These are phyloP conservation scores for Phytophthora hybrid DNA, from an alignment of 352 stramenopile species.

Conservation along the genomic window DNA sequence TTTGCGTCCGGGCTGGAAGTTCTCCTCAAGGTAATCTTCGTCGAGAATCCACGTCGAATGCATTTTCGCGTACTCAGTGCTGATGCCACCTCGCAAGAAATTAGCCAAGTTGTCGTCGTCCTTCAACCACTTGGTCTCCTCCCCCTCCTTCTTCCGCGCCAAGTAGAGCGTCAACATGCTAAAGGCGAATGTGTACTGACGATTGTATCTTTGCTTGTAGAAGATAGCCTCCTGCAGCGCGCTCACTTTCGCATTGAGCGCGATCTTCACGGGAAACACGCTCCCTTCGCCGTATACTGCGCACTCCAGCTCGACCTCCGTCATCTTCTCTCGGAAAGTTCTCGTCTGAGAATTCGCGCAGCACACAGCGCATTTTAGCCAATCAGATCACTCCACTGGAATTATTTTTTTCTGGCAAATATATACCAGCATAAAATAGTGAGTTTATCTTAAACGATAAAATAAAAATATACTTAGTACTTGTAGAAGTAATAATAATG, in stretches of 20 bases:
- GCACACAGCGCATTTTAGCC: no score
- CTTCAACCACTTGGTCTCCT: constrained; percentile 20
- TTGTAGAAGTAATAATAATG: no score
- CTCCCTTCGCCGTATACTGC: constrained; percentile 28
- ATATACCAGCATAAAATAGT: no score
- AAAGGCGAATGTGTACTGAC: neutral
- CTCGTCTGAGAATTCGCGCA: no score
- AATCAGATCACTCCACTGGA: no score
- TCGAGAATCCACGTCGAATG: constrained; percentile 17
- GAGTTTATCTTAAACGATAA: no score
- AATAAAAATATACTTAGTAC: no score
- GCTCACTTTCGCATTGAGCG: constrained; percentile 18
- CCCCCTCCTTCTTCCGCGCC: constrained; percentile 27
- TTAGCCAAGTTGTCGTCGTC: no score
- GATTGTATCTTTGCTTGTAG: constrained; percentile 9
- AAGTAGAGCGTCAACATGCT: constrained; percentile 23
- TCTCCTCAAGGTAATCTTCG: neutral
- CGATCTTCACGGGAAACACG: constrained; percentile 28
- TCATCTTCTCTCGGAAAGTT: no score
- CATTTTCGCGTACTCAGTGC: constrained; percentile 20
- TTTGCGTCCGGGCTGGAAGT: constrained; percentile 15
- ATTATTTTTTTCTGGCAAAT: no score
- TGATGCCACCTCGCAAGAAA: constrained; percentile 21
- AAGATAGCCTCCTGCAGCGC: neutral
- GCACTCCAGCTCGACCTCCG: neutral